Percentiles rank a stretch among this genome's conserved stretches.
Conservation (phyloP, 108 stramenopile genomes). For the Skeletonema potamos region DNA sequence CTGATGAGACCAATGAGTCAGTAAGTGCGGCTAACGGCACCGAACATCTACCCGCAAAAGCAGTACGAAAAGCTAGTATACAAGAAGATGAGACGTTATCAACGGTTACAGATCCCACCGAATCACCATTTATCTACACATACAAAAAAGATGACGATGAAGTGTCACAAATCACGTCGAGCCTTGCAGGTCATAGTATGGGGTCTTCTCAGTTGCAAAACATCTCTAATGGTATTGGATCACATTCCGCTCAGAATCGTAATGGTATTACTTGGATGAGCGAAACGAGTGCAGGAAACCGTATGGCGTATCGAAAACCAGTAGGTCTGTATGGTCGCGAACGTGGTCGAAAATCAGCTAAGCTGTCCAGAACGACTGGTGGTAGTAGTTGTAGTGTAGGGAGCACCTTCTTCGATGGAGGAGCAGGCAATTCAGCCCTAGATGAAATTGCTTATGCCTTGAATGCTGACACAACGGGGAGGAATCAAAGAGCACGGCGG, state of each 20-base stretch:
- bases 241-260: conserved; percentile 2
- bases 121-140: conserved; percentile 39
- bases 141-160: conserved; percentile 48
- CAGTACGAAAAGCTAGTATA: neutral
- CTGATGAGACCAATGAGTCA: neutral
- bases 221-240: conserved; percentile 2
- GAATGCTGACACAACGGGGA: conserved; percentile 18
- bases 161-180: conserved; percentile 49
- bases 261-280: conserved; percentile 23
- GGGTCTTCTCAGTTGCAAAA: conserved; percentile 20
- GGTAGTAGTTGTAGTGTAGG: neutral
- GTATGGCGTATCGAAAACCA: conserved; percentile 20
- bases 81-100: conserved; percentile 29
- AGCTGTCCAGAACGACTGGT: neutral
- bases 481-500: conserved; percentile 20
- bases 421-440: conserved; percentile 3
- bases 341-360: conserved; percentile 8
- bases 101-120: conserved; percentile 29
- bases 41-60: neutral
- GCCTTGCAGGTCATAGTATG: conserved; percentile 29
- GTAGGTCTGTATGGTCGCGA: conserved; percentile 24
- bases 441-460: conserved; percentile 34
- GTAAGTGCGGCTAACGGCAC: neutral
- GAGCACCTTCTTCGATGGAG: neutral
- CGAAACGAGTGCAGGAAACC: neutral